Evolutionary conservation across 352 stramenopile genomes (phyloP).

Genomic region (Phytophthora melonis): DNA sequence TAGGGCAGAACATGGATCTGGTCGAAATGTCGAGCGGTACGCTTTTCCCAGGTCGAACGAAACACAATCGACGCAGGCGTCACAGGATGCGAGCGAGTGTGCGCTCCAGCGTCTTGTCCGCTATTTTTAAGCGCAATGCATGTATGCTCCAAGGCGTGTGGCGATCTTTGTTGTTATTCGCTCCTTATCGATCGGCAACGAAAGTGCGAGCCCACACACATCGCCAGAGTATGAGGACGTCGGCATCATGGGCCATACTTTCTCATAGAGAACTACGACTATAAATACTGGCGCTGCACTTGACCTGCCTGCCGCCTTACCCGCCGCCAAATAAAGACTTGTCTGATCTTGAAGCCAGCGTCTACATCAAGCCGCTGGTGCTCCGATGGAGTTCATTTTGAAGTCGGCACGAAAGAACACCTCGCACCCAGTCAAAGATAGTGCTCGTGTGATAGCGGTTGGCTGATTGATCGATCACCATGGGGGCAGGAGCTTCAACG

Average conservation of each 20-base stretch:
- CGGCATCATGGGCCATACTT: not conserved
- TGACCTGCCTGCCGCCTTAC: not conserved
- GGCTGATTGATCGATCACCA: constrained; percentile 18
- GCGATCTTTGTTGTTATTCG: not conserved
- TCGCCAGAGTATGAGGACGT: constrained; percentile 9
- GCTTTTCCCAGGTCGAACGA: not conserved
- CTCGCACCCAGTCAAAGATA: not conserved
- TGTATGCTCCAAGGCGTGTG: too few relatives aligned
- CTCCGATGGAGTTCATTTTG: constrained; percentile 18
- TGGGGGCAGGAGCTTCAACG: constrained; percentile 57
- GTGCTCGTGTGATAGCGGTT: not conserved
- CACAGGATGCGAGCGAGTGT: not conserved
- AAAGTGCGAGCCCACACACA: not conserved
- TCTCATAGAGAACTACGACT: constrained; percentile 1
- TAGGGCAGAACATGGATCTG: too few relatives aligned
- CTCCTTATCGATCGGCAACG: constrained; percentile 6
- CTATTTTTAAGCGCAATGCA: constrained; percentile 1
- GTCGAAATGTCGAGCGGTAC: too few relatives aligned
- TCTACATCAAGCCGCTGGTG: not conserved
- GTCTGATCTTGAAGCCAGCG: not conserved
- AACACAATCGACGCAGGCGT: not conserved
- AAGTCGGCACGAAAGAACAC: constrained; percentile 16
- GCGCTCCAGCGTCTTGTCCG: not conserved
- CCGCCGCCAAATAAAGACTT: constrained; percentile 31
- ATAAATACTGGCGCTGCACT: constrained; percentile 26